A percentile compares a stretch with the other conserved stretches of the same genome.
These are phyloP conservation scores for Xylariaceae sp. DNA, from an alignment of 2,329 filamentous ascomycete genomes.

Conservation along the genomic window DNA sequence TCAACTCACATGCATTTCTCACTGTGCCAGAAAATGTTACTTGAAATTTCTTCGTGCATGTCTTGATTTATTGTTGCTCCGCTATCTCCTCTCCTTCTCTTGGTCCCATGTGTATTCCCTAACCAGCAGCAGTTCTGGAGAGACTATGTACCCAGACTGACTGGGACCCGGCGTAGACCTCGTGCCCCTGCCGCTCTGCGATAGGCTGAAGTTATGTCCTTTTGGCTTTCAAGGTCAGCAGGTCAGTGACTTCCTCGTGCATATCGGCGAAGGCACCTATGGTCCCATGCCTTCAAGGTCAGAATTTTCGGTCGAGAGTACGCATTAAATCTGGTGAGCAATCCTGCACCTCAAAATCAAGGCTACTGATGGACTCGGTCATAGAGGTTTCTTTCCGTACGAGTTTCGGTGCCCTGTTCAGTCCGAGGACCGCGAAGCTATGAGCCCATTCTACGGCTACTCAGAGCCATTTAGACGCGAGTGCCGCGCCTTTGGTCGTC, in stretches of 20 bases:
- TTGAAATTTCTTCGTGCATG: too few species aligned
- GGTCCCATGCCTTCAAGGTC: constrained; percentile 5
- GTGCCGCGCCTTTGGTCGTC: constrained; percentile 21
- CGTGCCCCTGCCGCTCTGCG: constrained; percentile 4
- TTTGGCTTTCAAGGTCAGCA: constrained; percentile 4
- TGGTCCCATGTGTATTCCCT: too few species aligned
- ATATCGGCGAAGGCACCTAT: constrained; percentile 4
- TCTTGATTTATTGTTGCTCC: too few species aligned
- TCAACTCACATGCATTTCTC: too few species aligned
- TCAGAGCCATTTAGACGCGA: constrained; percentile 18
- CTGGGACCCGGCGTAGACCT: constrained; percentile 2
- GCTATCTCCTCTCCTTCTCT: too few species aligned
- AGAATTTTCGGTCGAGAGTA: constrained; percentile 3
- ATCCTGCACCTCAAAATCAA: background rate
- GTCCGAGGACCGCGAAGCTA: constrained; percentile 1
- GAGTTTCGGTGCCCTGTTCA: background rate
- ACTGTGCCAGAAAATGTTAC: too few species aligned
- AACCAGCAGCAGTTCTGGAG: too few species aligned
- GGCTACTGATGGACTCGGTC: too few species aligned
- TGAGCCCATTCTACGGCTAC: constrained; percentile 11
- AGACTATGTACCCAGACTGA: background rate
- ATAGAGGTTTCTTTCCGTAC: background rate
- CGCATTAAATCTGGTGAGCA: constrained; percentile 4
- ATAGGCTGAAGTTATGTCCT: constrained; percentile 5
- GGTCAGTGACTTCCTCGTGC: constrained; percentile 1